phyloP scores from a whole-genome alignment of 352 stramenopile species.

The Pythium diclinum region DNA sequence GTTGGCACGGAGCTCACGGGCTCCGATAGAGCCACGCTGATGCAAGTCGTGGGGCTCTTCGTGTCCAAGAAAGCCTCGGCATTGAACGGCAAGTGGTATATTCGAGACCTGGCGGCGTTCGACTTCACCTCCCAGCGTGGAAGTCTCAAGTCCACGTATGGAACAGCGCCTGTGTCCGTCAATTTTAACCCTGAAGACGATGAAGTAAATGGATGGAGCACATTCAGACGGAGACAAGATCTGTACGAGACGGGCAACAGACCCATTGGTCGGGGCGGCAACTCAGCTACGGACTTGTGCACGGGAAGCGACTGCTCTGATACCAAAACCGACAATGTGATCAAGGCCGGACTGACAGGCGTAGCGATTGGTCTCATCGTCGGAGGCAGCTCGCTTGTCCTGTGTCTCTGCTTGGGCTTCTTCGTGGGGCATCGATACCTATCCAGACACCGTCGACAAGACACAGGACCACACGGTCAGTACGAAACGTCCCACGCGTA shows the following conservation, averaged over 20 bases:
- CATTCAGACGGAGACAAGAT: neutral
- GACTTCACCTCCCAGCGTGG: neutral
- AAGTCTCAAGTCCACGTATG: neutral
- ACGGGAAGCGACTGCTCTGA: neutral
- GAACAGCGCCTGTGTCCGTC: neutral
- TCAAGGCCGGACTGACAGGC: neutral
- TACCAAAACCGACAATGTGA: neutral
- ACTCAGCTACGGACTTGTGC: neutral
- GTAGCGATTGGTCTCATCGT: neutral
- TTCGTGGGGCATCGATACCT: neutral
- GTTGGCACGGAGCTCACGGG: constrained; percentile 1
- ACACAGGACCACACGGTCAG: too few relatives aligned
- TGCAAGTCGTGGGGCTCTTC: constrained; percentile 8
- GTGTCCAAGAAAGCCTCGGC: constrained; percentile 4
- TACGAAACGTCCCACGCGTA: neutral
- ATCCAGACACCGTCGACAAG: too few relatives aligned
- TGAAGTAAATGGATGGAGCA: neutral
- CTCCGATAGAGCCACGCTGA: neutral
- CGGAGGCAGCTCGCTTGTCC: neutral
- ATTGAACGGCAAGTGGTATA: constrained; percentile 8
- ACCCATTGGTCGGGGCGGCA: neutral
- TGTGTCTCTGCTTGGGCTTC: neutral
- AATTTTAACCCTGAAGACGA: neutral
- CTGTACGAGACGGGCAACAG: neutral
- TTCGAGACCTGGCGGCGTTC: neutral